Evolutionary conservation across 177 flowering plant species (phyloP), one percentile per base, ranked within the genome.

Genomic region (Vitis hybrid): DNA sequence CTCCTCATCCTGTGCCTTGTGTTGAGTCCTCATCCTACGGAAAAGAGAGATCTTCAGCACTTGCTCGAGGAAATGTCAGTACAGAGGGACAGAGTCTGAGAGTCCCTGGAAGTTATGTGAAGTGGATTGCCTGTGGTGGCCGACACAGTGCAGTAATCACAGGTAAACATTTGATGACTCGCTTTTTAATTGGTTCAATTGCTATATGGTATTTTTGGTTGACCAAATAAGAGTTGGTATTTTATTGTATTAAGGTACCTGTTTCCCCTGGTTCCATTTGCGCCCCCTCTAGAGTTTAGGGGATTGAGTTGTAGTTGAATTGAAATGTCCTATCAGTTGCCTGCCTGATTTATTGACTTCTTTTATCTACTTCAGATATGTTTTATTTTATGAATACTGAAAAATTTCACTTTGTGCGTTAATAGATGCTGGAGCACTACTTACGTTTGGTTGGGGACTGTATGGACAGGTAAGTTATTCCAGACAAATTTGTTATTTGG

Each of bases 381-480:
- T 62, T n/a, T 22, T 8, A 10, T 6, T 22, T 48, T 60, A 31
- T 59, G 14, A 9, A 50, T 55, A 51, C 50, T 68, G 50, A 34
- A 34, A 34, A 34, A 34, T 0, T 34, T 14, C 5, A 13, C 60
- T 19, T 57, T 22, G n/a, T 62, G 9, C 22, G 29, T 66, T 12
- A 53, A 69, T 82, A 95, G 98, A 95, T 89, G 90, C 97, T 75
- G 99, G 99, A 65, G 93, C 95, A 2, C 34, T 95, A 18, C 89
- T 95, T 73, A 85, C 97, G 50, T 95, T 95, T 83, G 99, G 99
- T 49, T 95, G 99, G 99, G 98, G 99, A 73, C 89, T 93, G 45
- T 93, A 95, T 78, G 99, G 99, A 72, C 99, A 95, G 89, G 99
- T 95, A 54, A 79, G 77, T 69, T 72, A 65, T 60, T 56, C 22